These are phyloP conservation scores for Apiospora aurea DNA, from an alignment of 2,329 filamentous ascomycete genomes.

Conservation along the genomic window DNA sequence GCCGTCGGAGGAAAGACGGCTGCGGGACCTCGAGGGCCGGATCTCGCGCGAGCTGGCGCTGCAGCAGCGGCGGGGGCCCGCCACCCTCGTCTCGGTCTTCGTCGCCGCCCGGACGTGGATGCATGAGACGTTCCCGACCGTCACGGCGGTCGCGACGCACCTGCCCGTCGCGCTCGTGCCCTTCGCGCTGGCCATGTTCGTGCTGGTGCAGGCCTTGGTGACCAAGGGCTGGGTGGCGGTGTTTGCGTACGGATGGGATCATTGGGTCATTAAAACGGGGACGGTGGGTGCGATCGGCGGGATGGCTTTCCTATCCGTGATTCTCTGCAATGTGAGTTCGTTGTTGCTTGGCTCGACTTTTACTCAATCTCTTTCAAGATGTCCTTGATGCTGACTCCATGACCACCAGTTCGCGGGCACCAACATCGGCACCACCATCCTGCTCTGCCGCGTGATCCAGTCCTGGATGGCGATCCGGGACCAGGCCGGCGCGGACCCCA, in stretches of 20 bases:
- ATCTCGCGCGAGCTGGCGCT: conserved; percentile 23
- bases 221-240: conserved; percentile 78
- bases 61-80: conserved; percentile 29
- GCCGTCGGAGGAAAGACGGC: conserved; percentile 10
- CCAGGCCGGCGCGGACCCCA: conserved; percentile 48
- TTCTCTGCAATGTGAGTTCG: conserved; percentile 77
- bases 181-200: conserved; percentile 77
- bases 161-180: conserved; percentile 73
- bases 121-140: conserved; percentile 75
- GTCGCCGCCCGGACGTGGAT: conserved; percentile 60
- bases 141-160: conserved; percentile 68
- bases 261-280: conserved; percentile 74
- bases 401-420: conserved; percentile 72
- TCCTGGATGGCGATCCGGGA: conserved; percentile 69
- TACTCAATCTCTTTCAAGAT: too few relatives aligned
- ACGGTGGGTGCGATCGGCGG: conserved; percentile 73
- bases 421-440: conserved; percentile 78
- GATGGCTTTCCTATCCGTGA: conserved; percentile 75
- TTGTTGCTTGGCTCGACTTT: too few relatives aligned
- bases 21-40: conserved; percentile 29
- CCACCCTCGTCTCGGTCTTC: conserved; percentile 61
- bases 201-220: conserved; percentile 75
- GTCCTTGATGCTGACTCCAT: not conserved
- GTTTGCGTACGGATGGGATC: conserved; percentile 76
- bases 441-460: conserved; percentile 74